Percentiles rank a stretch among this genome's conserved stretches.
phyloP scores from a whole-genome alignment of 768 basidiomycete genomes.

The Piloderma croceum region DNA sequence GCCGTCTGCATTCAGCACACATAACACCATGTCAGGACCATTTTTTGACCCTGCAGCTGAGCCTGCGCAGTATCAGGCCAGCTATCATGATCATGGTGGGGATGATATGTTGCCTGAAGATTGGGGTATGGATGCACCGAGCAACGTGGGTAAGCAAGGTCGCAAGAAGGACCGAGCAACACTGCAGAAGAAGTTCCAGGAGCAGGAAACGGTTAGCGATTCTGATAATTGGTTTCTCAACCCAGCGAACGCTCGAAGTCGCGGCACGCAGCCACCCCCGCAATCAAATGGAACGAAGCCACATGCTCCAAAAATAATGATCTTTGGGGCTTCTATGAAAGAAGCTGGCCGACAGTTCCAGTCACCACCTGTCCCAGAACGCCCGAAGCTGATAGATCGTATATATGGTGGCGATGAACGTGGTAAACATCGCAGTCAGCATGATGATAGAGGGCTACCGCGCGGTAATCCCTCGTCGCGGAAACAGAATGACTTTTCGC shows the following conservation, averaged over 20 bases:
- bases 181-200: constrained; percentile 40
- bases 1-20: constrained; percentile 61
- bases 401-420: too few relatives aligned
- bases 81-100: constrained; percentile 39
- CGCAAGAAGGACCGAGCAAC: constrained; percentile 54
- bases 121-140: constrained; percentile 43
- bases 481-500: too few relatives aligned
- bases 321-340: constrained; percentile 31
- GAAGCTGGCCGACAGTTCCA: constrained; percentile 21
- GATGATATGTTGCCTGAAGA: constrained; percentile 35
- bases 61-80: constrained; percentile 26
- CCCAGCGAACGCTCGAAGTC: constrained; percentile 24
- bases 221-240: constrained; percentile 63
- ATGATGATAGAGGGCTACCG: too few relatives aligned
- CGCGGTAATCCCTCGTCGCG: too few relatives aligned
- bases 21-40: constrained; percentile 60
- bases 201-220: constrained; percentile 51
- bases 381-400: constrained; percentile 32
- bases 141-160: constrained; percentile 61
- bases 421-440: too few relatives aligned
- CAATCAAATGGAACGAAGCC: constrained; percentile 8
- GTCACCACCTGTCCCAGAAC: constrained; percentile 10
- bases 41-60: constrained; percentile 47
- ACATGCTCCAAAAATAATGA: constrained; percentile 26
- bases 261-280: constrained; percentile 12